Base-by-base conservation (phyloP, 2,329 filamentous ascomycete genomes). In the Aschersonia sp. region DNA sequence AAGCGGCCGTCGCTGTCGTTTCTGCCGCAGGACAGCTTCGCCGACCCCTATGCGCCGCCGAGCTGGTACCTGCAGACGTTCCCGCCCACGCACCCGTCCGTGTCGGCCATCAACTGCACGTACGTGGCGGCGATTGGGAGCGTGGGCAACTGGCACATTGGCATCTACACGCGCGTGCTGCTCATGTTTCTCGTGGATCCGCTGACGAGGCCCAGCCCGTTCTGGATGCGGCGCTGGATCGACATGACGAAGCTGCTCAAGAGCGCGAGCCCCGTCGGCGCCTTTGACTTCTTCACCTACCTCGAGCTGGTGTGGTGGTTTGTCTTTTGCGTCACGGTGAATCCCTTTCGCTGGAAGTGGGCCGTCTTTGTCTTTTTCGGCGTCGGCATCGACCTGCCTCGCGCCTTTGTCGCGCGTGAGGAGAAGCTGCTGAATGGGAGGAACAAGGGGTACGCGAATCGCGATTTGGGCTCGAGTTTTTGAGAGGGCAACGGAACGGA, bases 261-360 rank as follows among this genome's bases (percentile, higher is more conserved):
- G 64, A 63, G 64, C 2, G 71, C 73, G 9, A 79, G 83, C 2
- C 86, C 87, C 0, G 85, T 79, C 0, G 80, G 77, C 0, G 85
- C 86, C 0, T 91, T 94, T 57, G 86, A 94, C 60, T 94, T 94
- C 67, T 92, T 94, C 61, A 94, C 88, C 0, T 94, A 94, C 57
- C 73, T 84, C 0, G 88, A 94, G 63, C 67, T 94, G 46, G 59
- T 92, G 4, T 94, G 85, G 71, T 94, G 87, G 88, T 92, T 91
- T 54, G 61, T 79, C 5, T 94, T 92, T 58, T 83, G 83, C 49
- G 79, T 91, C 42, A 67, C 74, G 4, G 74, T 92, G 56, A 94
- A 94, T 59, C 88, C 88, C 0, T 94, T 94, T 63, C 70, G 87
- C 6, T 94, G 87, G 86, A 94, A 94, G 68, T 94, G 87, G 88